Evolutionary conservation across 805 yeast genomes (phyloP), one percentile per base, ranked within the genome.

Genomic region (Schwanniomyces yamadae): DNA sequence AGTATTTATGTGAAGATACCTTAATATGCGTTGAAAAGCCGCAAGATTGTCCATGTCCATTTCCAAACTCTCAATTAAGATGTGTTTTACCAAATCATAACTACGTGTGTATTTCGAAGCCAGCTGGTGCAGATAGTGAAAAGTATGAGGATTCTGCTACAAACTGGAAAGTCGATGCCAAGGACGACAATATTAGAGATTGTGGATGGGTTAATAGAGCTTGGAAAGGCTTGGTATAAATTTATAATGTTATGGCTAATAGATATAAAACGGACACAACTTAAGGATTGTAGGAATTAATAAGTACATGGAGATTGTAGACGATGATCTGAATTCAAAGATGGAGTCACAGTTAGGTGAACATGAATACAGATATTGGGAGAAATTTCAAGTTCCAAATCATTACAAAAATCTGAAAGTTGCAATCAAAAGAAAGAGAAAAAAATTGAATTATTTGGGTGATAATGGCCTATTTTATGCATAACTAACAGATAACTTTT

Each of bases 31-130:
- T 87, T 0, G 69, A 71, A 2, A 50, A 60, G 1, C 78, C 87
- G 0, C 47, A 71, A 6, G 84, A 82, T 34, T 93, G 99, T 57
- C 96, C 97, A 1, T 93, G 99, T 57, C 88, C 87, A 2, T 91
- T 78, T 54, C 93, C 96, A 1, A 77, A 80, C 40, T 81, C 95
- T 1, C 96, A 91, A 55, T 52, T 85, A 42, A 84, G 86, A 52
- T 93, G 99, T 59, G 55, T 73, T 2, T 64, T 86, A 26, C 95
- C 96, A 0, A 80, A 77, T 44, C 72, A 78, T 13, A 75, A 75
- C 37, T 83, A 68, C 52, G 71, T 90, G 11, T 93, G 99, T 58
- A 83, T 93, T 27, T 84, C 96, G 14, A 84, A 83, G 47, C 91
- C 95, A 1, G 79, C 86, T 23, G 63, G 68, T 9, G 40, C 61